Evolutionary conservation across 129 eudicot genomes (phyloP), one percentile per base, ranked within the genome.

Genomic region (Kitagawia praeruptora): DNA sequence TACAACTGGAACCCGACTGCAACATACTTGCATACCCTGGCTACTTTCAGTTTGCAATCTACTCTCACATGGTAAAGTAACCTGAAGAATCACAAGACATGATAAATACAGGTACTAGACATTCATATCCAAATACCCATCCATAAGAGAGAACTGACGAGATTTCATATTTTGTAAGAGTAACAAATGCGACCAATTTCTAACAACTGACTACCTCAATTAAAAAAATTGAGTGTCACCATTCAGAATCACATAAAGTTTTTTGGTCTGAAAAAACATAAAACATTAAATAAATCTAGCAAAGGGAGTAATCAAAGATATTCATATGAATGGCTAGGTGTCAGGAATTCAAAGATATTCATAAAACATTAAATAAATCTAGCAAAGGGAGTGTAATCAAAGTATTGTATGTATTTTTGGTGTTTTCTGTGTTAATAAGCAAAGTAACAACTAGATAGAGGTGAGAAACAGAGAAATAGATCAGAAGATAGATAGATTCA

Each of bases 81-180:
- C 27, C 45, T 69, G 74, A 69, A 69, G 25, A 69, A 69, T 70
- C 13, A 70, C 27, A 39, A 70, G 75, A 39, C 45, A 70, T 70
- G n/a, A 70, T 34, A 70, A 39, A 39, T 70, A 70, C n/a, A 70
- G 75, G 44, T 39, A 18, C 73, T 8, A 39, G 47, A 16, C 14
- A 38, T 40, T 37, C 14, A 40, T 40, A 39, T 40, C 75, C 25
- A 71, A 39, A 40, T 71, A 71, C 42, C 27, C 75, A 40, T 71
- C 75, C 18, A 39, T 11, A 12, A 71, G 49, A 41, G n/a, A 37
- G 31, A 19, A 21, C 14, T 71, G 6, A 16, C 40, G 48, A 40
- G 18, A 34, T 2, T 40, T 71, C 6, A 67, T 71, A 71, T 37
- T 19, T 37, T 8, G 4, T 18, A 70, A 34, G 42, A 34, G 18